A percentile compares a stretch with the other conserved stretches of the same genome.
Evolutionary conservation across 2,329 filamentous ascomycete genomes (phyloP).

Genomic region (Epichloe gansuensis): DNA sequence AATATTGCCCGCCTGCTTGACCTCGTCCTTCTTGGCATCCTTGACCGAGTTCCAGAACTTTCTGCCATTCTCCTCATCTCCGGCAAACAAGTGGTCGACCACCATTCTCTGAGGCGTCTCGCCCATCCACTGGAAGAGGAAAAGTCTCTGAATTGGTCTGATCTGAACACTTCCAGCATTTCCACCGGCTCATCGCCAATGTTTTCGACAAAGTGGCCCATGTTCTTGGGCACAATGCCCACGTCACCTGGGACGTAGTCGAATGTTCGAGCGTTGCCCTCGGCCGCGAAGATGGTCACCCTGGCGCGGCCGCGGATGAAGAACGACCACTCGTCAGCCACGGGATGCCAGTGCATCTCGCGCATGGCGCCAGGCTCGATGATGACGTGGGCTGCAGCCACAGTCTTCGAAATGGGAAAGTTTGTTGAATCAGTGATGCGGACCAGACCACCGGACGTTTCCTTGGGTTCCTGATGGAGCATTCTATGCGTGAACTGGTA

Average conservation of each 20-base stretch:
- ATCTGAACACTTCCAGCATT: constrained; percentile 64
- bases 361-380: constrained; percentile 61
- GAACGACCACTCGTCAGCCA: constrained; percentile 71
- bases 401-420: constrained; percentile 61
- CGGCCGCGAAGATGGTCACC: constrained; percentile 61
- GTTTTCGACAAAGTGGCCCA: constrained; percentile 75
- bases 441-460: constrained; percentile 56
- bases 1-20: constrained; percentile 15
- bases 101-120: constrained; percentile 57
- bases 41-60: constrained; percentile 51
- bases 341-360: constrained; percentile 77
- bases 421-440: constrained; percentile 66
- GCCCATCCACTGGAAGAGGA: constrained; percentile 66
- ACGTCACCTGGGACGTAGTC: constrained; percentile 66
- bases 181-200: constrained; percentile 64
- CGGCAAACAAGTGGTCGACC: constrained; percentile 52
- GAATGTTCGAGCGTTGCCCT: constrained; percentile 60
- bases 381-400: constrained; percentile 59
- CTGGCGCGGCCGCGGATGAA: constrained; percentile 62
- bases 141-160: constrained; percentile 61
- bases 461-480: constrained; percentile 54
- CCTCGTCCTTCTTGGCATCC: constrained; percentile 46
- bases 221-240: constrained; percentile 64
- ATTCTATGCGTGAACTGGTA: constrained; percentile 60
- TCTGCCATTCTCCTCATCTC: constrained; percentile 47